Evolutionary conservation across 108 stramenopile species (phyloP).

Genomic region (Mediolabrus comicus): DNA sequence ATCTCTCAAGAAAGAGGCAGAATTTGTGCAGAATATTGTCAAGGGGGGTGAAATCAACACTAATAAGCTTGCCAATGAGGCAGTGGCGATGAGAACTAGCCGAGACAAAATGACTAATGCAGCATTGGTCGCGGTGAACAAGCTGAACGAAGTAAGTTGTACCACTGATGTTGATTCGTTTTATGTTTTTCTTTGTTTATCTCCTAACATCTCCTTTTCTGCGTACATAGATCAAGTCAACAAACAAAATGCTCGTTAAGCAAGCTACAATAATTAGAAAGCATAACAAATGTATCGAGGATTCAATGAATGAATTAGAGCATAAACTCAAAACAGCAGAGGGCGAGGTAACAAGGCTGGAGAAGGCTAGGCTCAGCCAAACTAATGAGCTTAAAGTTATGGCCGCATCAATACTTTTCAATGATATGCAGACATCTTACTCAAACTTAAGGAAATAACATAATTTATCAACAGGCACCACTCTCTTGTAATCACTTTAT

Average conservation of each 20-base stretch:
- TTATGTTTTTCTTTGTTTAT: not conserved
- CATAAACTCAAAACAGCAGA: not conserved
- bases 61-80: not conserved
- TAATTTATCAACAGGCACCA: not conserved
- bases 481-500: not conserved
- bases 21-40: not conserved
- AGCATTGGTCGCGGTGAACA: not conserved
- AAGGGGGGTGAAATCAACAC: not conserved
- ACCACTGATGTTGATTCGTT: not conserved
- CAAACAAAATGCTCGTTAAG: not conserved
- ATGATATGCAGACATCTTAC: not conserved
- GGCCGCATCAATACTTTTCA: not conserved
- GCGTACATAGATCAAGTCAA: not conserved
- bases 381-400: not conserved
- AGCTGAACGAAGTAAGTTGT: not conserved
- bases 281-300: not conserved
- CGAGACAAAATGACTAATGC: not conserved
- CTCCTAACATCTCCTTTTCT: not conserved
- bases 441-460: not conserved
- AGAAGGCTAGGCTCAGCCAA: not conserved
- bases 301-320: not conserved
- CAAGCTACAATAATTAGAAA: not conserved
- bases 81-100: not conserved
- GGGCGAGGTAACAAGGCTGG: not conserved
- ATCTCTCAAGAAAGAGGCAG: conserved; percentile 1